A percentile compares a stretch with the other conserved stretches of the same genome.
Evolutionary conservation across 2,329 filamentous ascomycete species (phyloP).

Genomic region (Rachicladosporium sp.): DNA sequence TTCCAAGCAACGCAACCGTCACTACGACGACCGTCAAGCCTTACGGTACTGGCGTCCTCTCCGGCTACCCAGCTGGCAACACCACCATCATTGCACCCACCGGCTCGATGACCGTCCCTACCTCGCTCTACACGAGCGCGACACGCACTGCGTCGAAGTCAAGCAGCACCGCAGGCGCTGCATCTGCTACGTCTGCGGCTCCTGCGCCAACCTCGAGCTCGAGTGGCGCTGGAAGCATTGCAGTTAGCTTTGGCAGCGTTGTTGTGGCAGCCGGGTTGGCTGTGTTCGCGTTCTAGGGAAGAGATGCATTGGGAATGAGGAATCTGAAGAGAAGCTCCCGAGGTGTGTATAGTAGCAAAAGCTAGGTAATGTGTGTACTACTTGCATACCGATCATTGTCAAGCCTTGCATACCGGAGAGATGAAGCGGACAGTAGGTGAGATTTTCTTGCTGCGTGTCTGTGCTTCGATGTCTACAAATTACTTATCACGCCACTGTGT

Average conservation of each 20-base stretch:
- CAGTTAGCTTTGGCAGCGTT: conserved; percentile 28
- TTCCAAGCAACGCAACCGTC: conserved; percentile 3
- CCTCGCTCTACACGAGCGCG: conserved; percentile 10
- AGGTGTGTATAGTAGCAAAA: too few relatives aligned
- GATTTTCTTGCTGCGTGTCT: too few relatives aligned
- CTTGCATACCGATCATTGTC: too few relatives aligned
- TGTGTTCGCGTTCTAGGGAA: conserved; percentile 23
- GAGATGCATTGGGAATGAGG: neutral
- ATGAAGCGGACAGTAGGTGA: too few relatives aligned
- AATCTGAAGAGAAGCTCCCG: too few relatives aligned
- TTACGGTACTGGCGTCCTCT: conserved; percentile 1
- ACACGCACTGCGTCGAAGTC: neutral
- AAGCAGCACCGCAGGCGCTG: conserved; percentile 8
- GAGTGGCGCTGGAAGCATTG: conserved; percentile 15
- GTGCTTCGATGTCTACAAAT: too few relatives aligned
- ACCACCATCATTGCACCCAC: conserved; percentile 21
- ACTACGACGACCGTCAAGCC: conserved; percentile 5
- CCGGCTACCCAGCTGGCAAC: conserved; percentile 9
- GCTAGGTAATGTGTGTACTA: too few relatives aligned
- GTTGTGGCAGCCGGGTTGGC: conserved; percentile 28
- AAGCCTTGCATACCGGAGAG: too few relatives aligned
- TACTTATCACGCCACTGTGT: too few relatives aligned
- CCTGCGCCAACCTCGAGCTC: conserved; percentile 12
- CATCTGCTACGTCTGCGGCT: conserved; percentile 15
- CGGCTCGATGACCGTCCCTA: conserved; percentile 22